A percentile compares a stretch with the other conserved stretches of the same genome.
Conservation (phyloP, 352 stramenopile species). For the Globisporangium orthogonon region DNA sequence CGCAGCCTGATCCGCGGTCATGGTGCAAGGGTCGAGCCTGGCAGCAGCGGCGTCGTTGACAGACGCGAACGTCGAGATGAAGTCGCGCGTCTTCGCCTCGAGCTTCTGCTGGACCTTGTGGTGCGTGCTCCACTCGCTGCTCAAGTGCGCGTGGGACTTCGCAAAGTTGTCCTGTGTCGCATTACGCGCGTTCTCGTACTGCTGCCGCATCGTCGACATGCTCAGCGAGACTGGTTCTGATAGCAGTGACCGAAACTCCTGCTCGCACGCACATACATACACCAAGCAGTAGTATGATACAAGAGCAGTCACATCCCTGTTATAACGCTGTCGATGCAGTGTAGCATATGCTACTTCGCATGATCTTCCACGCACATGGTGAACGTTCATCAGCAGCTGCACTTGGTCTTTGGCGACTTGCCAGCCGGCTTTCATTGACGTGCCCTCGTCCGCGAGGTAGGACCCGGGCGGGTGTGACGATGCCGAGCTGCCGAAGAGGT, state of each 20-base stretch:
- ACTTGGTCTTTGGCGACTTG: conserved; percentile 52
- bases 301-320: not conserved
- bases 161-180: conserved; percentile 64
- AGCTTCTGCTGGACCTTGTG: conserved; percentile 59
- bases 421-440: conserved; percentile 51
- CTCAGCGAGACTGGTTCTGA: conserved; percentile 65
- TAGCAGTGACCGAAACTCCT: conserved; percentile 77
- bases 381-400: conserved; percentile 51
- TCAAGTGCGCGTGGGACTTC: conserved; percentile 39
- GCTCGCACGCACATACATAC: too few species aligned
- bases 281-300: not conserved
- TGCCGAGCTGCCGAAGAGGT: conserved; percentile 32
- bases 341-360: too few species aligned
- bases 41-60: conserved; percentile 20
- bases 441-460: conserved; percentile 34
- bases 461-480: conserved; percentile 11
- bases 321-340: too few species aligned
- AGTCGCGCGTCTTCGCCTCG: conserved; percentile 43
- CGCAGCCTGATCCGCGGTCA: conserved; percentile 24
- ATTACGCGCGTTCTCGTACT: conserved; percentile 56
- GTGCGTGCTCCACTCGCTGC: conserved; percentile 32
- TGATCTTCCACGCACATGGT: too few species aligned
- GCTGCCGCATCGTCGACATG: conserved; percentile 69
- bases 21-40: conserved; percentile 15
- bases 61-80: conserved; percentile 20